phyloP scores from a whole-genome alignment of 805 yeast genomes.

The Blastobotrys muscicola region DNA sequence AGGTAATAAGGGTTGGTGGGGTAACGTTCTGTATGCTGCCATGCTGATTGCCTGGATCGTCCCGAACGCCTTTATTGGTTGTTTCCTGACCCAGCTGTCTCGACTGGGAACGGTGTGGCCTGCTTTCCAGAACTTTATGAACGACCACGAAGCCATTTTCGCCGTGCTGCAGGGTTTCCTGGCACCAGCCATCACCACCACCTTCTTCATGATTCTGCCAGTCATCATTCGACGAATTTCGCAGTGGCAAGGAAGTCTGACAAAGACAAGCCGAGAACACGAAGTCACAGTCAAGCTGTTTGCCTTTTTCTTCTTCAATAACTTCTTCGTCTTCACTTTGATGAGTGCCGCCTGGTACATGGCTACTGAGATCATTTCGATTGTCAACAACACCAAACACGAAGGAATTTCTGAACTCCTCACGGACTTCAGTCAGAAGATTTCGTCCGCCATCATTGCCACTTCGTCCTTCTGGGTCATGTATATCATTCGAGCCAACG shows the following conservation, averaged over 20 bases:
- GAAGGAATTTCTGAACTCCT: slow-evolving; percentile 21
- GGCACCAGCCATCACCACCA: slow-evolving; percentile 28
- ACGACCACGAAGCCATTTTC: slow-evolving; percentile 18
- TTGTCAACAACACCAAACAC: slow-evolving; percentile 5
- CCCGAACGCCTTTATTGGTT: slow-evolving; percentile 33
- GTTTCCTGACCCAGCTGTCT: slow-evolving; percentile 29
- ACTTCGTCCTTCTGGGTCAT: slow-evolving; percentile 34
- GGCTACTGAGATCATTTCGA: slow-evolving; percentile 22
- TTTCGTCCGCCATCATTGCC: slow-evolving; percentile 29
- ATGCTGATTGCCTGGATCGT: slow-evolving; percentile 29
- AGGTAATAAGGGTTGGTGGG: slow-evolving; percentile 24
- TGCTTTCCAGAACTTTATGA: slow-evolving; percentile 23
- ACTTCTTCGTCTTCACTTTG: slow-evolving; percentile 29
- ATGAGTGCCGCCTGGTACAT: slow-evolving; percentile 32
- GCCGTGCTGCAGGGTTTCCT: slow-evolving; percentile 32
- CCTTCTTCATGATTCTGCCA: slow-evolving; percentile 28
- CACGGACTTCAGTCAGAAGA: slow-evolving; percentile 23
- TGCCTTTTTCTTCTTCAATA: slow-evolving; percentile 31
- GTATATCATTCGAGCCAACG: slow-evolving; percentile 27
- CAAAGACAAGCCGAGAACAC: slow-evolving; percentile 30
- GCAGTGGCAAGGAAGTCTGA: slow-evolving; percentile 29
- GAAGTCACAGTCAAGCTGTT: slow-evolving; percentile 30
- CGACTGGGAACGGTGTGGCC: slow-evolving; percentile 31
- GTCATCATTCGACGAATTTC: slow-evolving; percentile 28
- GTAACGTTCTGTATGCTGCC: slow-evolving; percentile 23